These are phyloP conservation scores for Stephanodiscus triporus DNA, from an alignment of 108 stramenopile species.

Conservation along the genomic window DNA sequence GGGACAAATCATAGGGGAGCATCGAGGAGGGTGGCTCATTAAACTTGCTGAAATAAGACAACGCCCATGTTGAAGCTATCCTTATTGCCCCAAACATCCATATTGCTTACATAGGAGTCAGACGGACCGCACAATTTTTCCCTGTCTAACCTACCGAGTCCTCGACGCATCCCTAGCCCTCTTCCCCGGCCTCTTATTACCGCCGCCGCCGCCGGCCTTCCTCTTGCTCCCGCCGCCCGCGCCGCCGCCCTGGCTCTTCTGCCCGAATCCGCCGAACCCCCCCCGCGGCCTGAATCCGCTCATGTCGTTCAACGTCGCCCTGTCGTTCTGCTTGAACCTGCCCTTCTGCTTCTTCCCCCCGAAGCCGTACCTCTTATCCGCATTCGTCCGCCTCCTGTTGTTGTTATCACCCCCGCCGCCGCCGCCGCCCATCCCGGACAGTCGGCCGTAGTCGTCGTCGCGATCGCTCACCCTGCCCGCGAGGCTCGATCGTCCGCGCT, in stretches of 20 bases:
- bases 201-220: conserved; percentile 45
- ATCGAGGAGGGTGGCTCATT: no score
- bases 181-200: conserved; percentile 71
- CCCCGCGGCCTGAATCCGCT: conserved; percentile 81
- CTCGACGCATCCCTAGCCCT: conserved; percentile 76
- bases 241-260: conserved; percentile 41
- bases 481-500: conserved; percentile 40
- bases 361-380: conserved; percentile 79
- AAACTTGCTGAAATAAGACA: no score
- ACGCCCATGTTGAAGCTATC: no score
- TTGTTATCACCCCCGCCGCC: conserved; percentile 27
- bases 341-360: conserved; percentile 82
- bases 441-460: conserved; percentile 61
- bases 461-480: conserved; percentile 60
- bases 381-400: conserved; percentile 65
- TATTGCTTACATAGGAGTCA: no score
- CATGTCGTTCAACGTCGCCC: conserved; percentile 76
- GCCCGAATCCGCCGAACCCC: conserved; percentile 79
- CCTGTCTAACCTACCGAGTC: neutral
- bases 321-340: conserved; percentile 90
- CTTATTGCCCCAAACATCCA: no score
- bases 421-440: conserved; percentile 44
- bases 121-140: neutral
- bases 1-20: no score
- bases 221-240: conserved; percentile 25